These are phyloP conservation scores for Lactarius deliciosus DNA, from an alignment of 768 basidiomycete genomes.

Conservation along the genomic window DNA sequence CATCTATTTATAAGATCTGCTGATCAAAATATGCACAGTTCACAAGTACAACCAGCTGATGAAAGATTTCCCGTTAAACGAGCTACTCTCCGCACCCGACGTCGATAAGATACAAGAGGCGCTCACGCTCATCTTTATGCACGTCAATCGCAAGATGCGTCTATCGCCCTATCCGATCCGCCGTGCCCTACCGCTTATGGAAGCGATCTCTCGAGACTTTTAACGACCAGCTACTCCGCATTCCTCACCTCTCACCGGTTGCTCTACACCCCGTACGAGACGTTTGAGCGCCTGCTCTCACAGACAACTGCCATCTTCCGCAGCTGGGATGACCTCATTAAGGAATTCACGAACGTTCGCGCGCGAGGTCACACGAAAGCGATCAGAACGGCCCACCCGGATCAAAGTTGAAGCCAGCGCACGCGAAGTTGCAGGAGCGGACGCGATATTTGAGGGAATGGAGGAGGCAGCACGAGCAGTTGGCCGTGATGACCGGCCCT, in stretches of 20 bases:
- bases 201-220: constrained; percentile 98
- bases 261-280: constrained; percentile 91
- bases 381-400: constrained; percentile 90
- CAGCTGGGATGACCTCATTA: constrained; percentile 63
- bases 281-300: constrained; percentile 82
- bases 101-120: constrained; percentile 93
- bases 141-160: constrained; percentile 93
- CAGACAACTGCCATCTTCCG: constrained; percentile 66
- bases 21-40: constrained; percentile 46
- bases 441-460: constrained; percentile 85
- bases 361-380: constrained; percentile 87
- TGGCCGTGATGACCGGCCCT: constrained; percentile 95
- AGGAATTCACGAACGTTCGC: constrained; percentile 70
- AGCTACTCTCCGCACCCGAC: constrained; percentile 94
- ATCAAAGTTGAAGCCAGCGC: constrained; percentile 92
- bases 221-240: constrained; percentile 89
- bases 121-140: constrained; percentile 81
- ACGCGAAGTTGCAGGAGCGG: constrained; percentile 88
- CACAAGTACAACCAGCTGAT: constrained; percentile 98
- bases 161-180: constrained; percentile 97
- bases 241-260: constrained; percentile 91
- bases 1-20: neutral
- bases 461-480: constrained; percentile 96
- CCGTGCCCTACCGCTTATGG: constrained; percentile 92
- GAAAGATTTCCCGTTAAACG: constrained; percentile 99